A percentile compares a stretch with the other conserved stretches of the same genome.
Conservation (phyloP, 768 basidiomycete genomes). For the Lepiota brunneoincarnata region DNA sequence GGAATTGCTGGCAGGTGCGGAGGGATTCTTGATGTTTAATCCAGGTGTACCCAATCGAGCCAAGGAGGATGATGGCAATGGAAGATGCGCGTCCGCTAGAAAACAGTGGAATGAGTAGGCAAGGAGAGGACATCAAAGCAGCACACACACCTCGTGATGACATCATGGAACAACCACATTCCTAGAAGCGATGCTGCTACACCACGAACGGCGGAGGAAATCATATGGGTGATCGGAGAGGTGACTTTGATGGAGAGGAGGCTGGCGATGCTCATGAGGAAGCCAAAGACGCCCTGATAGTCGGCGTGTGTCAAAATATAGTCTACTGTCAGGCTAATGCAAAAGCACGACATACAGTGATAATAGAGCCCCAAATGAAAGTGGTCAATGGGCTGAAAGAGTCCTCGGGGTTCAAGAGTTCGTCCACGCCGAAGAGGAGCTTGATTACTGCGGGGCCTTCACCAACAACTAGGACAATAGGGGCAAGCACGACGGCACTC, state of each 20-base stretch:
- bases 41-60: constrained; percentile 88
- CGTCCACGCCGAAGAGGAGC: constrained; percentile 51
- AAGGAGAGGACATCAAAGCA: background rate
- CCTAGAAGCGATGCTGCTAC: constrained; percentile 88
- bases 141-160: constrained; percentile 68
- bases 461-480: constrained; percentile 70
- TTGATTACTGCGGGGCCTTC: constrained; percentile 65
- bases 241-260: constrained; percentile 95
- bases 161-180: constrained; percentile 76
- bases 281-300: constrained; percentile 76
- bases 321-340: background rate
- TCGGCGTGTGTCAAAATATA: background rate
- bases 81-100: constrained; percentile 76
- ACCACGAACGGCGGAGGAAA: constrained; percentile 92
- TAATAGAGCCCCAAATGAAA: constrained; percentile 74
- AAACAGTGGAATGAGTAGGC: background rate
- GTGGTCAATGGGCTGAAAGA: constrained; percentile 50
- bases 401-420: constrained; percentile 33
- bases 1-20: constrained; percentile 19
- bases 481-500: constrained; percentile 69
- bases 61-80: constrained; percentile 75
- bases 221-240: constrained; percentile 96
- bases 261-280: constrained; percentile 93
- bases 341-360: constrained; percentile 55
- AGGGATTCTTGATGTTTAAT: constrained; percentile 74